These are phyloP conservation scores for Cyphellophora attinorum DNA, from an alignment of 2,329 filamentous ascomycete species.

Conservation along the genomic window DNA sequence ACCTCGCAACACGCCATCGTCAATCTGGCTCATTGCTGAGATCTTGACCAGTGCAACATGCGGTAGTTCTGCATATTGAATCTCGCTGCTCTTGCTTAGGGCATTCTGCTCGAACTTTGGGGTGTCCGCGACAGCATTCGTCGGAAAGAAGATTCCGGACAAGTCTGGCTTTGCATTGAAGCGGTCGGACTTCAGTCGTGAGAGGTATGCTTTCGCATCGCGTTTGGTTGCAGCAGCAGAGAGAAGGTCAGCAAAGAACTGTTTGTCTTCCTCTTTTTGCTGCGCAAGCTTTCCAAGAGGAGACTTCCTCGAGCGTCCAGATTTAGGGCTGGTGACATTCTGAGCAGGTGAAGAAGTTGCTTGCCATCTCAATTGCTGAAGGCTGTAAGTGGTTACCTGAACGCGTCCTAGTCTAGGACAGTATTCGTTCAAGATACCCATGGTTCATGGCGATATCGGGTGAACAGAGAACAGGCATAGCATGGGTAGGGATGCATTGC, in stretches of 20 bases:
- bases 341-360: neutral
- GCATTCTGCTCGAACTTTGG: slow-evolving; percentile 51
- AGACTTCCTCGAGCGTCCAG: too few relatives aligned
- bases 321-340: slow-evolving; percentile 1
- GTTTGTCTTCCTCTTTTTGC: slow-evolving; percentile 47
- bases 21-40: slow-evolving; percentile 59
- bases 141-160: slow-evolving; percentile 50
- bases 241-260: slow-evolving; percentile 77
- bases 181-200: slow-evolving; percentile 57
- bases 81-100: slow-evolving; percentile 25
- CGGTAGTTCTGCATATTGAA: slow-evolving; percentile 37
- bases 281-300: slow-evolving; percentile 31
- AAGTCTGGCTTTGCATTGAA: slow-evolving; percentile 25
- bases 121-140: slow-evolving; percentile 47
- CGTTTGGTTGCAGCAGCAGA: slow-evolving; percentile 85
- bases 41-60: slow-evolving; percentile 85
- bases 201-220: slow-evolving; percentile 83
- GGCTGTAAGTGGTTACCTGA: too few relatives aligned
- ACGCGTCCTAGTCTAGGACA: too few relatives aligned
- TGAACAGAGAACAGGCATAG: too few relatives aligned
- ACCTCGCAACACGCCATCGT: slow-evolving; percentile 59
- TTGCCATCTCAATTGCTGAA: neutral
- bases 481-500: too few relatives aligned
- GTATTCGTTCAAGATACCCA: too few relatives aligned
- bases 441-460: too few relatives aligned